phyloP scores from a whole-genome alignment of 164 flowering plant genomes.

The Hamamelis virginiana region DNA sequence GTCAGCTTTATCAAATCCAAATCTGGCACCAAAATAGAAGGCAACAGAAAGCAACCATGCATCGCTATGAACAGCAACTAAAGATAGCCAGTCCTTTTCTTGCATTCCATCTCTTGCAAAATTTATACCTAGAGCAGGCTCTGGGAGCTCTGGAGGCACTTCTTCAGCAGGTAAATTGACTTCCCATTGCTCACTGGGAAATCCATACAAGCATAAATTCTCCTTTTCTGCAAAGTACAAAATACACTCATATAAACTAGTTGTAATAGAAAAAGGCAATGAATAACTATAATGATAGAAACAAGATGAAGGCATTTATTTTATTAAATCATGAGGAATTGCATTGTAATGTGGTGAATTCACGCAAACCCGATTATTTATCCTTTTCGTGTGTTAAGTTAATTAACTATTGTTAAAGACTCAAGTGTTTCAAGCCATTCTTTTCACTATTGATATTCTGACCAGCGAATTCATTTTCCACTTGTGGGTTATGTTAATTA shows the following conservation, averaged over 20 bases:
- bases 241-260: background rate
- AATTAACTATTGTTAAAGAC: no score
- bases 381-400: no score
- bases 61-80: constrained; percentile 81
- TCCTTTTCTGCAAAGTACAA: constrained; percentile 55
- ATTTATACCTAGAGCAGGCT: constrained; percentile 79
- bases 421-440: no score
- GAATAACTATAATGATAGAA: background rate
- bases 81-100: constrained; percentile 71
- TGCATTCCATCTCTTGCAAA: constrained; percentile 82
- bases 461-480: no score
- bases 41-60: constrained; percentile 78
- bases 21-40: constrained; percentile 75
- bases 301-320: no score
- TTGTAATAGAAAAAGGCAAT: background rate
- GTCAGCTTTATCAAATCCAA: constrained; percentile 71
- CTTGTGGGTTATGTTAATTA: no score
- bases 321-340: no score
- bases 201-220: constrained; percentile 74
- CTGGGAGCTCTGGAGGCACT: constrained; percentile 83
- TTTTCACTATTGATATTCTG: no score
- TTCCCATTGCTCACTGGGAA: constrained; percentile 75
- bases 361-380: no score
- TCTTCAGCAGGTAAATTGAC: constrained; percentile 83
- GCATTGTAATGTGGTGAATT: no score